phyloP scores from a whole-genome alignment of 805 yeast genomes.

The Maudiozyma turicensis region DNA sequence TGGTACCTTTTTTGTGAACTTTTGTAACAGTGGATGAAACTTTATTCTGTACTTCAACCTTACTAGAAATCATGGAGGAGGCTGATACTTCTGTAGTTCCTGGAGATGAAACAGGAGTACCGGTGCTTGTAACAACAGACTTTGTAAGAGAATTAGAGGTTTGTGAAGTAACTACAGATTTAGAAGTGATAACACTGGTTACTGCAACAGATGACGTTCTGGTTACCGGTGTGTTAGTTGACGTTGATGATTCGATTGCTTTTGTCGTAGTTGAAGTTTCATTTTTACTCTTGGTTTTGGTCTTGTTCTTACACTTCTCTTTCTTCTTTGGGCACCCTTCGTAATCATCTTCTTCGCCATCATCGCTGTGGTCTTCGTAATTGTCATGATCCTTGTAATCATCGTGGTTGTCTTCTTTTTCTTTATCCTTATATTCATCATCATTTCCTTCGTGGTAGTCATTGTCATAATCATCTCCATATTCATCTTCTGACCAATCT shows the following conservation, averaged over 20 bases:
- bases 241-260: not conserved
- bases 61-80: too few species aligned
- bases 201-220: not conserved
- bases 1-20: not conserved
- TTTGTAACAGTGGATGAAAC: not conserved
- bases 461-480: not conserved
- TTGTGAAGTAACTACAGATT: not conserved
- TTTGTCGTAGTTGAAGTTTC: not conserved
- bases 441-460: not conserved
- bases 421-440: not conserved
- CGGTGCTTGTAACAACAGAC: too few species aligned
- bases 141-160: not conserved
- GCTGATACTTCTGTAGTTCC: too few species aligned
- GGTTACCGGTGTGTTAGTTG: too few species aligned
- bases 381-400: slow-evolving; percentile 1
- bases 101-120: too few species aligned
- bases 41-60: too few species aligned
- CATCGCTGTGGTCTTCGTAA: not conserved
- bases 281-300: not conserved
- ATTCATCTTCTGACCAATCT: not conserved
- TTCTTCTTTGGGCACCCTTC: not conserved
- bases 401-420: not conserved
- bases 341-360: slow-evolving; percentile 2
- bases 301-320: not conserved
- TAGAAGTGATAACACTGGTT: not conserved